phyloP scores from a whole-genome alignment of 1,284 basidiomycete genomes.

The Psilocybe mexicana region DNA sequence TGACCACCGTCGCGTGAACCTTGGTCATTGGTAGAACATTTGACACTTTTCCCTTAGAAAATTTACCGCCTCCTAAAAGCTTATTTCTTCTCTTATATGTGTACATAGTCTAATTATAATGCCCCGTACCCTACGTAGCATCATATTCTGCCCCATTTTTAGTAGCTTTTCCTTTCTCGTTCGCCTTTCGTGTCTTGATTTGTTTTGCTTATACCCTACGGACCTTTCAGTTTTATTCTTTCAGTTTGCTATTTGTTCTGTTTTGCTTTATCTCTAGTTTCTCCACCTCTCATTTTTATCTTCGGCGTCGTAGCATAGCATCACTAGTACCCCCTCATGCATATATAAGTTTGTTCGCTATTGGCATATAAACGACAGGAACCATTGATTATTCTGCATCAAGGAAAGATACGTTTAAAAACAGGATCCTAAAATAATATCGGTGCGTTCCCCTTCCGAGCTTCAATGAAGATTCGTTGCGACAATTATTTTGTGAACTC shows the following conservation, averaged over 20 bases:
- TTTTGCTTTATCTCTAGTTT: not conserved
- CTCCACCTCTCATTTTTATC: not conserved
- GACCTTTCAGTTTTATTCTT: not conserved
- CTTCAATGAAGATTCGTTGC: not conserved
- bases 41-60: too few species aligned
- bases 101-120: too few species aligned
- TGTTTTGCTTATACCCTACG: not conserved
- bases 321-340: too few species aligned
- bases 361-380: not conserved
- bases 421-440: not conserved
- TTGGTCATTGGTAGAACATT: conserved; percentile 58
- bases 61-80: too few species aligned
- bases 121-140: too few species aligned
- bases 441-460: not conserved
- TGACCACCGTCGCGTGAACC: conserved; percentile 43
- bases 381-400: not conserved
- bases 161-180: not conserved
- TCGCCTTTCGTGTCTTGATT: not conserved
- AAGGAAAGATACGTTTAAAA: not conserved
- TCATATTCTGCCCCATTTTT: not conserved
- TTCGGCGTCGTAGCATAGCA: not conserved
- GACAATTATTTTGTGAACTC: not conserved
- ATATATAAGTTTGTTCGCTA: not conserved
- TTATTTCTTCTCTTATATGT: too few species aligned
- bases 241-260: not conserved